Percentiles rank a stretch among this genome's conserved stretches.
Evolutionary conservation across 2,329 filamentous ascomycete species (phyloP).

Genomic region (Gremmenia infestans): DNA sequence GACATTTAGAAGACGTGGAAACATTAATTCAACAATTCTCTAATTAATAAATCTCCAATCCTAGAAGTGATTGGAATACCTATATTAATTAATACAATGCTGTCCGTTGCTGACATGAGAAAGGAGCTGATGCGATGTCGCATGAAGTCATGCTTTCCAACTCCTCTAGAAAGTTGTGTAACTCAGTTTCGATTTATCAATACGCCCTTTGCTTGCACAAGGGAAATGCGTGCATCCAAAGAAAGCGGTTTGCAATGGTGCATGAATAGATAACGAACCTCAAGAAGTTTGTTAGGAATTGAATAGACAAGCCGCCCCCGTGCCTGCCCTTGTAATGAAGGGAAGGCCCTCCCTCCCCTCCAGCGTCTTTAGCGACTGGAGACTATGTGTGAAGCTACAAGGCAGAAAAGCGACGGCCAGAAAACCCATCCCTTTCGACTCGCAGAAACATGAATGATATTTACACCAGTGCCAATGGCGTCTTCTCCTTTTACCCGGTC

Average conservation of each 20-base stretch:
- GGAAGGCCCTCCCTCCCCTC: neutral
- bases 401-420: neutral
- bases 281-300: neutral
- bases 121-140: neutral
- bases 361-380: neutral
- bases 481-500: conserved; percentile 43
- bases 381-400: neutral
- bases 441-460: conserved; percentile 30
- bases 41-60: no score
- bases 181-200: neutral
- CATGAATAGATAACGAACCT: neutral
- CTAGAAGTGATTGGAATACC: no score
- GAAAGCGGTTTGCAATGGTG: neutral
- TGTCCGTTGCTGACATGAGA: neutral
- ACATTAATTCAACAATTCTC: no score
- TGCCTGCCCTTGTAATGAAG: conserved; percentile 2
- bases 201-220: neutral
- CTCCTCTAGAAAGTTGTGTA: neutral
- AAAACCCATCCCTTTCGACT: conserved; percentile 12
- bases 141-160: neutral
- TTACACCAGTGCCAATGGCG: conserved; percentile 40
- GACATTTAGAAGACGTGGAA: no score
- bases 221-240: neutral
- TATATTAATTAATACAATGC: no score
- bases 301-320: neutral